Evolutionary conservation across 2,329 filamentous ascomycete genomes (phyloP), one percentile per base, ranked within the genome.

Genomic region (Verticillium albo-atrum): DNA sequence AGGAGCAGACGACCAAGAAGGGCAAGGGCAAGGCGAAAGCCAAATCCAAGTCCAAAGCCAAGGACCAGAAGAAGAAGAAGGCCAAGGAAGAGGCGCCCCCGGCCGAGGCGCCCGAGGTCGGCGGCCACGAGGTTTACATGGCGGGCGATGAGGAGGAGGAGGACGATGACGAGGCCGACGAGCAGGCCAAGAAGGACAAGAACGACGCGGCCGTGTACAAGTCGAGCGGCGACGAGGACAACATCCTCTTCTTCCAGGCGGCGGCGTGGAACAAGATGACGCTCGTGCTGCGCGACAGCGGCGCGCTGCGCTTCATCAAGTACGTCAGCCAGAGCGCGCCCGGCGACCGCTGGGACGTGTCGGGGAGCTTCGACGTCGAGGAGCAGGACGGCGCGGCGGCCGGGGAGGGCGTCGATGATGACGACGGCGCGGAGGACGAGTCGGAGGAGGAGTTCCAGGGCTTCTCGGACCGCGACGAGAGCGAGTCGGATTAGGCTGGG

Each of bases 281-380:
- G 64, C 86, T 99, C 65, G 95, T 98, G 32, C 78, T 98, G 66
- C 84, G 95, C 60, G 95, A 99, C 71, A 87, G 85, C 65, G 93
- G 91, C 15, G 89, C 90, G 15, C 80, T 99, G 70, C 89, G 91
- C 72, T 99, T 99, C 71, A 92, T 98, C 69, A 99, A 98, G 79
- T 99, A 98, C 73, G 89, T 99, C 25, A 96, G 90, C 74, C 82
- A 82, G 61, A 85, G 82, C 56, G 95, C 95, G 7, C 85, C 85
- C 69, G 95, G 95, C 1, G 95, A 98, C 75, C 83, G 95, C 51
- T 98, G 93, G 92, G 95, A 99, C 76, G 81, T 98, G 55, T 89
- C 86, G 54, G 95, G 87, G 1, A 86, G 87, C 34, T 91, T 90
- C 72, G 91, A 89, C 26, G 88, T 97, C 32, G 82, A 83, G 63